Conservation (phyloP, 2,329 filamentous ascomycete species). For the Colletotrichum sp. region DNA sequence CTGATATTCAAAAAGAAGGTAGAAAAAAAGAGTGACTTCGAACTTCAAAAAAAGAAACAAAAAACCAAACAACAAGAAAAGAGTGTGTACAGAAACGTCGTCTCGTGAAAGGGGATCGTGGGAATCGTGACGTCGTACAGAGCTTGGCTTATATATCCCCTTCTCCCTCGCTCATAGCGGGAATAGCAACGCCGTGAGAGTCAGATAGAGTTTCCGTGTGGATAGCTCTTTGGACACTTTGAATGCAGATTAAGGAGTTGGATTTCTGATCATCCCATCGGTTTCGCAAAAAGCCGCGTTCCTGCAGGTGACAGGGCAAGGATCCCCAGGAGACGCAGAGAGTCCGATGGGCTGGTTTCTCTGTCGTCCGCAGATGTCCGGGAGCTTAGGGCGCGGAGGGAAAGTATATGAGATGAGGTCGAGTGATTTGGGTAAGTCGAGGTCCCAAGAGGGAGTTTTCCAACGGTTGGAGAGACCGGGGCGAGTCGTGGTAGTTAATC, state of each 20-base stretch:
- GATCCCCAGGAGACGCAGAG: neutral
- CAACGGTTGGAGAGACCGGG: neutral
- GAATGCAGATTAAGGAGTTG: neutral
- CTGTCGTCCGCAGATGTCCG: neutral
- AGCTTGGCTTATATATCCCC: neutral
- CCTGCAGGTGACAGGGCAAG: neutral
- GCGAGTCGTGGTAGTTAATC: neutral
- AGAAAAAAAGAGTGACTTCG: neutral
- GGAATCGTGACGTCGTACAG: neutral
- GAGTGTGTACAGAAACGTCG: slow-evolving; percentile 8
- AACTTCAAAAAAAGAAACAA: neutral
- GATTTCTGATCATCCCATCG: neutral
- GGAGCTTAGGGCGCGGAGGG: neutral
- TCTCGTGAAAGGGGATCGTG: neutral
- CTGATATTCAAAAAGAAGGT: neutral
- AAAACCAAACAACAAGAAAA: neutral
- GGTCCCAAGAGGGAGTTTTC: neutral
- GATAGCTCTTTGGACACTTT: neutral
- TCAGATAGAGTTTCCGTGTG: neutral
- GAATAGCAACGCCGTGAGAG: neutral
- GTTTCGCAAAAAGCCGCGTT: neutral
- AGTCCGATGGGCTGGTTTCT: neutral
- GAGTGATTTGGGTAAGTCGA: neutral
- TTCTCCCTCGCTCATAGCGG: neutral
- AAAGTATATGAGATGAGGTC: slow-evolving; percentile 7